These are phyloP conservation scores for Daedaleopsis nitida DNA, from an alignment of 768 basidiomycete species.

Conservation along the genomic window DNA sequence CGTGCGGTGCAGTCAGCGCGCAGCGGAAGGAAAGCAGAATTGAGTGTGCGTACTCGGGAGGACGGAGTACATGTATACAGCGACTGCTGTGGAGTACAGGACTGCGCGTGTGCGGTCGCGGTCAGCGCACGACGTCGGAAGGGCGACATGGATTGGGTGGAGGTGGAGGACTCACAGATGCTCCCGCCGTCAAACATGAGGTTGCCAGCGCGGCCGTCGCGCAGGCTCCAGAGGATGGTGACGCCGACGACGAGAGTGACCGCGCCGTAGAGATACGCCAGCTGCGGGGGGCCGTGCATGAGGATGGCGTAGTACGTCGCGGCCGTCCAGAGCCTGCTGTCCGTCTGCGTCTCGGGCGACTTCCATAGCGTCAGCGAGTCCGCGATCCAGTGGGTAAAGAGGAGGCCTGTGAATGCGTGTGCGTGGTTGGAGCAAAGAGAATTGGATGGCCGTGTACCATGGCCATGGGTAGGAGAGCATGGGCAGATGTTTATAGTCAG, in stretches of 20 bases:
- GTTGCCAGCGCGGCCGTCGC: conserved; percentile 78
- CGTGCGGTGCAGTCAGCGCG: neutral
- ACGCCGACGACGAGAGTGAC: conserved; percentile 60
- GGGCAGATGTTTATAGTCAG: neutral
- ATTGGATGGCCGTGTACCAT: neutral
- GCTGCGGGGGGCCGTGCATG: conserved; percentile 59
- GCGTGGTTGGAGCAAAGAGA: no score
- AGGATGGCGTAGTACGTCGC: conserved; percentile 83
- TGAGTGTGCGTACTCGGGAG: conserved; percentile 63
- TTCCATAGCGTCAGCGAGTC: conserved; percentile 91
- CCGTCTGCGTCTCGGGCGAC: conserved; percentile 69
- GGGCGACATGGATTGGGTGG: neutral
- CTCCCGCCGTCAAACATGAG: conserved; percentile 92
- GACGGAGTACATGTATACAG: conserved; percentile 76
- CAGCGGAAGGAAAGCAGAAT: neutral
- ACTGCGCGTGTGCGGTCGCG: conserved; percentile 45
- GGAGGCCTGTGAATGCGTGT: conserved; percentile 50
- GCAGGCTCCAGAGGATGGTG: conserved; percentile 77
- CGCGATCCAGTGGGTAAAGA: conserved; percentile 93
- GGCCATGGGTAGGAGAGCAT: neutral
- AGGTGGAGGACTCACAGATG: conserved; percentile 58
- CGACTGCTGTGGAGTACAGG: conserved; percentile 69
- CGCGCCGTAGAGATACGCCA: conserved; percentile 58
- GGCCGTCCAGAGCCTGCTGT: conserved; percentile 80
- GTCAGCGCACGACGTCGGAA: neutral